phyloP scores from a whole-genome alignment of 2,329 filamentous ascomycete genomes.

The Fusarium illudens region DNA sequence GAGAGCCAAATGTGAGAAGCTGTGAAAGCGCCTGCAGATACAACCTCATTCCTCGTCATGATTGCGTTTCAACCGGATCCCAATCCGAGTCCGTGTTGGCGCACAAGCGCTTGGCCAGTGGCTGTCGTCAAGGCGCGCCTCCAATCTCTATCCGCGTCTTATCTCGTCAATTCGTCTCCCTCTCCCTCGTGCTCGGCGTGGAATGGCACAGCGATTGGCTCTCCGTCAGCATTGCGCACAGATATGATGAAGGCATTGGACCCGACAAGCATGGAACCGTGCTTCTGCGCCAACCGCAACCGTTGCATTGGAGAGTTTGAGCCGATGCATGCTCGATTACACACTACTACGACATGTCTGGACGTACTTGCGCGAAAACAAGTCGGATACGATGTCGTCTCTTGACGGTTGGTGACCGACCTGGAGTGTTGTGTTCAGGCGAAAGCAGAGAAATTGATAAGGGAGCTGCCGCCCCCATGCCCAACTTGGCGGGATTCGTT shows the following conservation, averaged over 20 bases:
- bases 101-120: slow-evolving; percentile 16
- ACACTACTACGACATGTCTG: slow-evolving; percentile 7
- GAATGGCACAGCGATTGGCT: slow-evolving; percentile 5
- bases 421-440: neutral
- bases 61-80: slow-evolving; percentile 20
- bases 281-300: neutral
- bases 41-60: slow-evolving; percentile 25
- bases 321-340: slow-evolving; percentile 1
- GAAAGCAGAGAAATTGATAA: slow-evolving; percentile 24
- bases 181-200: neutral
- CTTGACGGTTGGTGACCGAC: neutral
- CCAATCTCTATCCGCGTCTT: slow-evolving; percentile 18
- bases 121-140: slow-evolving; percentile 16
- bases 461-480: slow-evolving; percentile 19
- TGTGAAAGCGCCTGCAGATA: neutral
- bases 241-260: neutral
- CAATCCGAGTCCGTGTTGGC: slow-evolving; percentile 22
- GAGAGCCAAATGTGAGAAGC: neutral
- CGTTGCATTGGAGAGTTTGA: slow-evolving; percentile 4
- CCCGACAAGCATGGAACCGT: neutral
- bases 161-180: slow-evolving; percentile 21
- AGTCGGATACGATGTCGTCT: slow-evolving; percentile 2
- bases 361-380: slow-evolving; percentile 7
- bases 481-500: slow-evolving; percentile 17
- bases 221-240: neutral